phyloP scores from a whole-genome alignment of 2,329 filamentous ascomycete genomes.

The Colletotrichum melonis region DNA sequence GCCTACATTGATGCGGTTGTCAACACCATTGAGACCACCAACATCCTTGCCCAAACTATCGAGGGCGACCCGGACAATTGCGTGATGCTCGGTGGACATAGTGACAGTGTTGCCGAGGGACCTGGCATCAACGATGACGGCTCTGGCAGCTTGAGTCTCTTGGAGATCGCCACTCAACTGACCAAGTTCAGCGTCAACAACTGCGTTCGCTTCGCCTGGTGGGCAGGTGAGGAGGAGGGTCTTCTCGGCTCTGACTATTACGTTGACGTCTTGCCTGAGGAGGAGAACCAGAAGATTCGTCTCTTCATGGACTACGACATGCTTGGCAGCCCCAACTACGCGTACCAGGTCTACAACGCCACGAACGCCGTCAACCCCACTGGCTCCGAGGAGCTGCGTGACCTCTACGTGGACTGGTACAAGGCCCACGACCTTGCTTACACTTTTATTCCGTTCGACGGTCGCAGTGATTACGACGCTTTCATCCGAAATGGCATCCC shows the following conservation, averaged over 20 bases:
- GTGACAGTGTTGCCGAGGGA: conserved; percentile 70
- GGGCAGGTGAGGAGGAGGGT: conserved; percentile 75
- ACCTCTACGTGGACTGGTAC: conserved; percentile 78
- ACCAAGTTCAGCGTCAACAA: conserved; percentile 70
- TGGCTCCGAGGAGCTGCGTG: conserved; percentile 76
- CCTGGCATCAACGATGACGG: conserved; percentile 85
- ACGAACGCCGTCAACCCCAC: conserved; percentile 77
- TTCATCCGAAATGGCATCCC: conserved; percentile 81
- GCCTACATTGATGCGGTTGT: conserved; percentile 71
- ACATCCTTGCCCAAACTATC: conserved; percentile 72
- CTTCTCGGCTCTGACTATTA: conserved; percentile 74
- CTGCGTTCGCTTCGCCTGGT: conserved; percentile 76
- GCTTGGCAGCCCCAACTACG: conserved; percentile 74
- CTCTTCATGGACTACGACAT: conserved; percentile 79
- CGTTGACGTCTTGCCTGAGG: conserved; percentile 61
- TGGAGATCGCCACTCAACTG: conserved; percentile 72
- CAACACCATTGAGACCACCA: conserved; percentile 64
- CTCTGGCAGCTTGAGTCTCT: conserved; percentile 71
- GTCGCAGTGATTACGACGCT: conserved; percentile 82
- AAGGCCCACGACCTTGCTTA: conserved; percentile 70
- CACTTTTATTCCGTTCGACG: conserved; percentile 80
- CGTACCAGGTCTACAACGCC: conserved; percentile 77
- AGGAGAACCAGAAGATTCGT: conserved; percentile 72
- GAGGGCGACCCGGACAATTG: conserved; percentile 71
- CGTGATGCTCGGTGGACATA: conserved; percentile 74